Conservation (phyloP, 768 basidiomycete genomes). For the Coprinopsis marcescibilis region DNA sequence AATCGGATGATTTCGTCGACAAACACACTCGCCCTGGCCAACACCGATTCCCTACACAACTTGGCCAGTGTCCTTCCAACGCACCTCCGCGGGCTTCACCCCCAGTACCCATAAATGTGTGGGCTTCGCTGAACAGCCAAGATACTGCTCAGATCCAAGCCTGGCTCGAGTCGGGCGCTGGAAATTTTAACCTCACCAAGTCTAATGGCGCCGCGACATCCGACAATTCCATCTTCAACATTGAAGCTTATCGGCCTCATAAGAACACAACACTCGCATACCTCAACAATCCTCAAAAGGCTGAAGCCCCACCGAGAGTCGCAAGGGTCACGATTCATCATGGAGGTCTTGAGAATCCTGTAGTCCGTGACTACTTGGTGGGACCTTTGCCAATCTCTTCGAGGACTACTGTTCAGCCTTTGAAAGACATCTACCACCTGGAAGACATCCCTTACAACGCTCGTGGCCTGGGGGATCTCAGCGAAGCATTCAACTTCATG, state of each 20-base stretch:
- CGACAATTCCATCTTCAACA: conserved; percentile 46
- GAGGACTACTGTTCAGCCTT: conserved; percentile 32
- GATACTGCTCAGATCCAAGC: conserved; percentile 38
- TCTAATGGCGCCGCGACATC: conserved; percentile 20
- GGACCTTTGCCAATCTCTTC: conserved; percentile 51
- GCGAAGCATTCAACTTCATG: conserved; percentile 27
- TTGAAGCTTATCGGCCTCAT: conserved; percentile 44
- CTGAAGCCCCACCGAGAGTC: conserved; percentile 28
- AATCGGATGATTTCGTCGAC: no score
- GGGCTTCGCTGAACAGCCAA: conserved; percentile 41
- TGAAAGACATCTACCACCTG: conserved; percentile 48
- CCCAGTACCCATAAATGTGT: conserved; percentile 42
- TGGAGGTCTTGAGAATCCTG: conserved; percentile 34
- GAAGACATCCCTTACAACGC: conserved; percentile 50
- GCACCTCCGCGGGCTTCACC: conserved; percentile 16
- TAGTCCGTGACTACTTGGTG: conserved; percentile 50
- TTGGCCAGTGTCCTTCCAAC: not conserved
- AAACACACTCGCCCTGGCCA: no score
- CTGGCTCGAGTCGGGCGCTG: conserved; percentile 40
- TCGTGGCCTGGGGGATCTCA: conserved; percentile 28
- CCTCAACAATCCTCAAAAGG: conserved; percentile 27
- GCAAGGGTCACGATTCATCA: conserved; percentile 50
- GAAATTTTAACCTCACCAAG: conserved; percentile 42
- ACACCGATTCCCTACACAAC: no score
- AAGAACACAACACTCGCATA: conserved; percentile 45